phyloP scores from a whole-genome alignment of 129 eudicot genomes.

The Centaurea solstitialis region DNA sequence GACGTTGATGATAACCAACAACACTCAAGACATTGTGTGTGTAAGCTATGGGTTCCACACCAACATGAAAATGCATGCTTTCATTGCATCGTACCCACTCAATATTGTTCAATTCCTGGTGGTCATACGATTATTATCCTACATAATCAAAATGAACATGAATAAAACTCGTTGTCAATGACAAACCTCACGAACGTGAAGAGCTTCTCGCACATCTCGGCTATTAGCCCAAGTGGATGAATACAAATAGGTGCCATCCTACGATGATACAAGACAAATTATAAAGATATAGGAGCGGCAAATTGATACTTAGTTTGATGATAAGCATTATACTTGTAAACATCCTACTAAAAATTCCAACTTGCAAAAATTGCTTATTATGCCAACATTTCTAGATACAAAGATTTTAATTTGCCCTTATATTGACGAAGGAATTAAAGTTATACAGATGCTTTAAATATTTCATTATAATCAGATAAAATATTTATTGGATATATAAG shows the following conservation, averaged over 20 bases:
- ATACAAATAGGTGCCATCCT: constrained; percentile 3
- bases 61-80: background rate
- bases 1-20: background rate
- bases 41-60: background rate
- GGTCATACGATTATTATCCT: background rate
- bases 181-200: constrained; percentile 6
- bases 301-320: background rate
- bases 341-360: background rate
- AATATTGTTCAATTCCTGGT: background rate
- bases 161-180: background rate
- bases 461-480: background rate
- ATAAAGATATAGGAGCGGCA: background rate
- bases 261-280: background rate
- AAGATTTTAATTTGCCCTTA: background rate
- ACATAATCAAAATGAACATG: background rate
- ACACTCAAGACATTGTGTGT: constrained; percentile 1
- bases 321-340: background rate
- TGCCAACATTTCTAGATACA: background rate
- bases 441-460: background rate
- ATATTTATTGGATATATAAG: too few relatives aligned
- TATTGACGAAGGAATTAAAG: background rate
- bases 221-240: constrained; percentile 6
- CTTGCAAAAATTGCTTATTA: background rate
- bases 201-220: constrained; percentile 3
- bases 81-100: constrained; percentile 8